These are phyloP conservation scores for Alternaria hordeiaustralica DNA, from an alignment of 2,329 filamentous ascomycete species.

Conservation along the genomic window DNA sequence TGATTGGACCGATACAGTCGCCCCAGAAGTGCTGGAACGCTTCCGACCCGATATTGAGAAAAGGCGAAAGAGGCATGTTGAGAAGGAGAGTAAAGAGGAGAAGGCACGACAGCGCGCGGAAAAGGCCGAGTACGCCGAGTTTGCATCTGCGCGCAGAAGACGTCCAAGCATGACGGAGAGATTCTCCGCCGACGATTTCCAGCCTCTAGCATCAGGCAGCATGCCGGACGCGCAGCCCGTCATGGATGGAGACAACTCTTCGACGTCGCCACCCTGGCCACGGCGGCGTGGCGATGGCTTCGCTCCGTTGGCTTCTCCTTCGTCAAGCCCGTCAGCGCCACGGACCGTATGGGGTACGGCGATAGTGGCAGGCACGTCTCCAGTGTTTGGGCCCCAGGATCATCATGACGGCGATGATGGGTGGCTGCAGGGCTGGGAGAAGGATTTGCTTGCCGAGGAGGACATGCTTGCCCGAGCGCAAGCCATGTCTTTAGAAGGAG, in stretches of 20 bases:
- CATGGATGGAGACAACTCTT: conserved; percentile 44
- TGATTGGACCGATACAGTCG: conserved; percentile 91
- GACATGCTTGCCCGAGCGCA: conserved; percentile 59
- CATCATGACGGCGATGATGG: conserved; percentile 69
- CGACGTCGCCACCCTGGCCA: conserved; percentile 57
- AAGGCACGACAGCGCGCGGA: conserved; percentile 84
- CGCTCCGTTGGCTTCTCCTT: conserved; percentile 74
- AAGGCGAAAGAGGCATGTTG: conserved; percentile 76
- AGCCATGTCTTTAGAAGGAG: conserved; percentile 44
- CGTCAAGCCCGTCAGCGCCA: conserved; percentile 76
- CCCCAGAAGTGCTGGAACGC: conserved; percentile 72
- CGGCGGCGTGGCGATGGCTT: conserved; percentile 65
- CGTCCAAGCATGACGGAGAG: conserved; percentile 61
- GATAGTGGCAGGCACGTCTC: conserved; percentile 64
- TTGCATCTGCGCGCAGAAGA: conserved; percentile 69
- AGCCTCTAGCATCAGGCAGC: conserved; percentile 42
- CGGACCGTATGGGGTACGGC: conserved; percentile 94
- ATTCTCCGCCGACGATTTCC: conserved; percentile 59
- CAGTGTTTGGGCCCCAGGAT: conserved; percentile 57
- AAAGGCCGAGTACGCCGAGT: conserved; percentile 75
- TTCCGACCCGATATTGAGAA: conserved; percentile 80
- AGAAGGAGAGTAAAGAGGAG: conserved; percentile 86
- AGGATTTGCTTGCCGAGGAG: conserved; percentile 70
- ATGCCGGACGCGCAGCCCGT: conserved; percentile 31
- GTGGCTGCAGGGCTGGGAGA: conserved; percentile 85